These are phyloP conservation scores for Avena atlantica DNA, from an alignment of 176 grass and related monocot genomes.

Conservation along the genomic window DNA sequence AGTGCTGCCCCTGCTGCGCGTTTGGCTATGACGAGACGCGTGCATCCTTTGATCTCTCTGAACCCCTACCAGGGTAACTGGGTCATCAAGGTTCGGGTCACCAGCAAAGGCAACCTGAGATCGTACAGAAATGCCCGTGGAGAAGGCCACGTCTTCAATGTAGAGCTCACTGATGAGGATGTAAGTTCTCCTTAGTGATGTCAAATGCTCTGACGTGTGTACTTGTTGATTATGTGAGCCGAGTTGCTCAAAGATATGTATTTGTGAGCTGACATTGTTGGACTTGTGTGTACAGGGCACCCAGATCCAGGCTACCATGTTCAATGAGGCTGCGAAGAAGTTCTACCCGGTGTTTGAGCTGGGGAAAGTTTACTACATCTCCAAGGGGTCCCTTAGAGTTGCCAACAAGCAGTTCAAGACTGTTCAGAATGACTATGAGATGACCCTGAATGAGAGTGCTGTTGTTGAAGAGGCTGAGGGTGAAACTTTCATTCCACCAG, in stretches of 20 bases:
- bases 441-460: slow-evolving; percentile 91
- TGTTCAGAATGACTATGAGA: slow-evolving; percentile 94
- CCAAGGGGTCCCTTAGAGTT: slow-evolving; percentile 84
- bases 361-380: slow-evolving; percentile 96
- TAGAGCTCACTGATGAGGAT: slow-evolving; percentile 97
- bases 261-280: slow-evolving; percentile 3
- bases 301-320: slow-evolving; percentile 98
- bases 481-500: slow-evolving; percentile 73
- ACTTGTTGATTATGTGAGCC: background rate
- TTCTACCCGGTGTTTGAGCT: slow-evolving; percentile 84
- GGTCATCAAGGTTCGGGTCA: slow-evolving; percentile 97
- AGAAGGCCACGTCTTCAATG: slow-evolving; percentile 93
- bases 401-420: slow-evolving; percentile 98
- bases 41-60: slow-evolving; percentile 82
- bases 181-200: slow-evolving; percentile 50
- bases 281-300: slow-evolving; percentile 69
- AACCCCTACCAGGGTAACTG: slow-evolving; percentile 98
- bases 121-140: slow-evolving; percentile 84
- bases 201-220: background rate
- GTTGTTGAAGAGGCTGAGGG: slow-evolving; percentile 90
- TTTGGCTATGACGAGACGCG: slow-evolving; percentile 84
- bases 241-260: background rate
- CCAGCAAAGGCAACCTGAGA: slow-evolving; percentile 89
- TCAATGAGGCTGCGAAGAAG: slow-evolving; percentile 88
- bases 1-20: slow-evolving; percentile 89